These are phyloP conservation scores for Septoria linicola DNA, from an alignment of 2,329 filamentous ascomycete genomes.

Conservation along the genomic window DNA sequence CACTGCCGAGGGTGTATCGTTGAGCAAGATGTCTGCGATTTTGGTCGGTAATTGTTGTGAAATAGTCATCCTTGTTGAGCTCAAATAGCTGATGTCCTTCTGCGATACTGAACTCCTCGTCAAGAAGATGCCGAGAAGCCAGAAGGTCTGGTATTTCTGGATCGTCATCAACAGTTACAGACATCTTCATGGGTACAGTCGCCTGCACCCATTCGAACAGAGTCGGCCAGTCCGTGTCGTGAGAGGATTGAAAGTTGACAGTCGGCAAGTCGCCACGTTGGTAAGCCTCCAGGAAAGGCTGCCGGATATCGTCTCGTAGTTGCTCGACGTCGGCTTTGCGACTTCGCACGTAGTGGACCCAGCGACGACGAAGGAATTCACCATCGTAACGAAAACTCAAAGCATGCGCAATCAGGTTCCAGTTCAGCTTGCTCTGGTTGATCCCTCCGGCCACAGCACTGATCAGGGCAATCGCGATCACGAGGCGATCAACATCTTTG, in stretches of 20 bases:
- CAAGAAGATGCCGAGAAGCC: slow-evolving; percentile 16
- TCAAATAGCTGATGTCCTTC: slow-evolving; percentile 17
- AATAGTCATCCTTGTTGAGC: slow-evolving; percentile 24
- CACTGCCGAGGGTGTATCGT: slow-evolving; percentile 20
- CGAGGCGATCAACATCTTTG: slow-evolving; percentile 35
- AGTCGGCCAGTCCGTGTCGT: slow-evolving; percentile 66
- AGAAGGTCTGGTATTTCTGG: slow-evolving; percentile 36
- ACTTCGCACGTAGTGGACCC: slow-evolving; percentile 33
- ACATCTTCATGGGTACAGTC: slow-evolving; percentile 32
- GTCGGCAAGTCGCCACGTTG: slow-evolving; percentile 59
- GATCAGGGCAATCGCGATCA: slow-evolving; percentile 36
- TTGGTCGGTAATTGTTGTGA: slow-evolving; percentile 23
- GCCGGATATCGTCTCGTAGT: slow-evolving; percentile 63
- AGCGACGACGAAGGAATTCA: slow-evolving; percentile 42
- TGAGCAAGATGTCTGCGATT: slow-evolving; percentile 25
- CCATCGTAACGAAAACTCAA: slow-evolving; percentile 41
- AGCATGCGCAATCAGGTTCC: slow-evolving; percentile 43
- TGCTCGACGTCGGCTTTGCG: slow-evolving; percentile 41
- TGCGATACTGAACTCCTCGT: slow-evolving; percentile 21
- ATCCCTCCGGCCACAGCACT: slow-evolving; percentile 39
- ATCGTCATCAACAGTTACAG: slow-evolving; percentile 32
- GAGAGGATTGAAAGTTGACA: slow-evolving; percentile 63
- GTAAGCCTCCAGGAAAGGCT: slow-evolving; percentile 65
- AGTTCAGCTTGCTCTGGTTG: slow-evolving; percentile 39
- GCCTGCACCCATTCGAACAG: slow-evolving; percentile 67